Percentiles rank a stretch among this genome's conserved stretches.
phyloP scores from a whole-genome alignment of 2,329 filamentous ascomycete species.

The Penicillium sp. region DNA sequence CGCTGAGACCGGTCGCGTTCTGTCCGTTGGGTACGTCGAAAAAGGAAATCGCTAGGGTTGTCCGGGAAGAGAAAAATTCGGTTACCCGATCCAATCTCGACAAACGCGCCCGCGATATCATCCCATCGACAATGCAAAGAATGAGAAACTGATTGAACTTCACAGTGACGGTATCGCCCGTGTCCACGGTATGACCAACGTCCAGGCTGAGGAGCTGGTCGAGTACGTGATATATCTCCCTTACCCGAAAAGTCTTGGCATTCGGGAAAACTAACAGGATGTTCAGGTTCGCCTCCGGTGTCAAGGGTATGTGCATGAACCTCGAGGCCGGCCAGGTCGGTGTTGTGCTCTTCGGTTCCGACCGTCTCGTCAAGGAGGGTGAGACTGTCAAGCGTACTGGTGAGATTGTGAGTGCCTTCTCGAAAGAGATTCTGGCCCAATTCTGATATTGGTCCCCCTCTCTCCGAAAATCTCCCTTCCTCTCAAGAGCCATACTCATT shows the following conservation, averaged over 20 bases:
- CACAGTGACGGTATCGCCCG: conserved; percentile 99
- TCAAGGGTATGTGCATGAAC: conserved; percentile 99
- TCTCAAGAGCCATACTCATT: conserved; percentile 18
- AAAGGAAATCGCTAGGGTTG: conserved; percentile 20
- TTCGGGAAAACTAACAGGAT: conserved; percentile 31
- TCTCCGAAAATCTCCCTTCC: not conserved
- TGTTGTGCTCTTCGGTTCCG: conserved; percentile 99
- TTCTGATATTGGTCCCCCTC: conserved; percentile 11
- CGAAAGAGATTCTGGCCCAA: not conserved
- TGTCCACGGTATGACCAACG: conserved; percentile 99
- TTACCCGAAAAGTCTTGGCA: conserved; percentile 19
- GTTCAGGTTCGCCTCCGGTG: conserved; percentile 92
- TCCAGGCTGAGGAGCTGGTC: conserved; percentile 99
- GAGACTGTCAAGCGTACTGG: conserved; percentile 99
- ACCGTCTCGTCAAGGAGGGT: conserved; percentile 99
- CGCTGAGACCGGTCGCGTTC: conserved; percentile 97
- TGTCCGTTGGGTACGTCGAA: conserved; percentile 91
- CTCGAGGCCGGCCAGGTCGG: conserved; percentile 99
- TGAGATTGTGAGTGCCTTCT: conserved; percentile 77
- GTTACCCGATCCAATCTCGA: conserved; percentile 33
- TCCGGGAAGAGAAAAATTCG: conserved; percentile 36
- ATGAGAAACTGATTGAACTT: conserved; percentile 26
- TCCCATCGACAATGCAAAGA: conserved; percentile 14
- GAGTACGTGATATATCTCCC: conserved; percentile 70
- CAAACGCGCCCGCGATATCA: conserved; percentile 27